Evolutionary conservation across 2,329 filamentous ascomycete genomes (phyloP), one percentile per base, ranked within the genome.

Genomic region (Hortaea werneckii): DNA sequence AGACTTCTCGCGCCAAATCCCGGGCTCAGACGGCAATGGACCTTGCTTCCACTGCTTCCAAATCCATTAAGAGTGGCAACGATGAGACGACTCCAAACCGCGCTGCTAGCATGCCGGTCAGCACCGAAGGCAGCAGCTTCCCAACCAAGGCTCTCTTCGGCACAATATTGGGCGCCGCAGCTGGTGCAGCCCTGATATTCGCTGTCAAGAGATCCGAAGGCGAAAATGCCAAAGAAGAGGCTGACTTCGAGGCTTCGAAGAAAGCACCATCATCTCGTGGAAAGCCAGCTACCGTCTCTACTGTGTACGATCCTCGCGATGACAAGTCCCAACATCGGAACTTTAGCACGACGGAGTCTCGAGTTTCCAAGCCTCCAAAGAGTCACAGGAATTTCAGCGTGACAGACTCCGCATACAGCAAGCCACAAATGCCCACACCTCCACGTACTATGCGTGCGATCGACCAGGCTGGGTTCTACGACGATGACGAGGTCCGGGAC

Each of bases 171-270:
- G 87, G 86, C 38, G 85, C 84, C 29, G 86, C 85, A 11, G 85
- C 85, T 12, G 85, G 84, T 35, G 85, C 82, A 32, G 84, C 83
- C 7, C 71, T 85, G 37, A 83, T 85, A 7, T 94, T 92, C 65
- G 80, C 79, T 20, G 81, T 87, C 69, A 74, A 80, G 52, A 80
- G 77, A 53, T 73, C 74, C 48, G 80, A 84, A 52, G 58, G 62
- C 42, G 67, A 70, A 43, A 71, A 68, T 49, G 66, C 67, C 20
- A 63, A 61, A 49, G 67, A 69, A 47, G 70, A 73, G 51, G 54
- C 62, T 51, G 50, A 49, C 50, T 48, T 55, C 52, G 7, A 44
- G 42, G 42, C 32, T 8, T 44, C 38, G 3, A 30, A n/a, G 11
- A 30, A 28, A 42, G 29, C 45, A 37, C 4, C 44, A 38, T 49